Evolutionary conservation across 2,329 filamentous ascomycete genomes (phyloP).

Genomic region (Diaporthe ampelina): DNA sequence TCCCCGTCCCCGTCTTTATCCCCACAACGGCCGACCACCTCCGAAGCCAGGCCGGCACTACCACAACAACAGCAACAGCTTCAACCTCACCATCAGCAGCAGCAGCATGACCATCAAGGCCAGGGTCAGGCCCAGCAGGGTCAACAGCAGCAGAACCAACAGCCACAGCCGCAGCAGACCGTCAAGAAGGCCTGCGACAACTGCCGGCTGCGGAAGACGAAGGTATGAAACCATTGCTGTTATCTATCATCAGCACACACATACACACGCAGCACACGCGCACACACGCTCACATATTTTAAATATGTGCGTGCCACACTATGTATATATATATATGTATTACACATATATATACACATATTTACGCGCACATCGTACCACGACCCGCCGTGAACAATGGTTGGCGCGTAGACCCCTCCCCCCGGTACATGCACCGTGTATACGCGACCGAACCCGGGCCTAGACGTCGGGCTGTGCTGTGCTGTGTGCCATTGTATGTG

Average conservation of each 20-base stretch:
- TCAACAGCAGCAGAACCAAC: neutral
- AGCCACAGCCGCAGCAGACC: slow-evolving; percentile 19
- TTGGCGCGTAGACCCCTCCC: neutral
- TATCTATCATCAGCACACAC: neutral
- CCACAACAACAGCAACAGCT: neutral
- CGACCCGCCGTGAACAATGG: neutral
- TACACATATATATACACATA: neutral
- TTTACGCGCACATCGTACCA: neutral
- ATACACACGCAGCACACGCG: neutral
- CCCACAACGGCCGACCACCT: slow-evolving; percentile 29
- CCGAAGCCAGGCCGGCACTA: slow-evolving; percentile 29
- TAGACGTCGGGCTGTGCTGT: neutral
- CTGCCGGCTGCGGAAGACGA: slow-evolving; percentile 35
- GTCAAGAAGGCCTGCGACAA: slow-evolving; percentile 38
- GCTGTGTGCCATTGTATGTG: neutral
- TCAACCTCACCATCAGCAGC: neutral
- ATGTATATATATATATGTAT: neutral
- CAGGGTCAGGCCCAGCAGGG: neutral
- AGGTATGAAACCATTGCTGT: slow-evolving; percentile 5
- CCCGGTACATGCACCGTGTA: slow-evolving; percentile 5
- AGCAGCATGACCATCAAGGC: slow-evolving; percentile 1
- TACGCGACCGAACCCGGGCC: neutral
- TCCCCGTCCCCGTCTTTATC: slow-evolving; percentile 35
- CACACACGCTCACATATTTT: neutral
- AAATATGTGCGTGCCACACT: neutral